Evolutionary conservation across 2,329 filamentous ascomycete genomes (phyloP).

Genomic region (Cordyceps cateniannulata): DNA sequence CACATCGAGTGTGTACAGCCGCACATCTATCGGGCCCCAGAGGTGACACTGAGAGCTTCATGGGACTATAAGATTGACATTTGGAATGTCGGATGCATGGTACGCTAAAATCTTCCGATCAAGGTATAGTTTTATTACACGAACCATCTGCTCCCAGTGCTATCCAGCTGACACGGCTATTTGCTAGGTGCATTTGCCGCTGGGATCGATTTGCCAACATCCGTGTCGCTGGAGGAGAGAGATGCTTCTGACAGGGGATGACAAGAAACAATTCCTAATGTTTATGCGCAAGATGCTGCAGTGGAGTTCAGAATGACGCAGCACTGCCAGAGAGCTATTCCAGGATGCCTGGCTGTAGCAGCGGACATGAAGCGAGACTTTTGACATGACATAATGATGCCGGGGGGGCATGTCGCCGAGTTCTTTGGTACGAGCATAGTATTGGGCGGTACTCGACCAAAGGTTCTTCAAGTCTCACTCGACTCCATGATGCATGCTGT

Average conservation of each 20-base stretch:
- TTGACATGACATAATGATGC: too few relatives aligned
- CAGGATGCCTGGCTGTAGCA: background rate
- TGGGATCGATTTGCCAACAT: background rate
- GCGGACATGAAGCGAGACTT: background rate
- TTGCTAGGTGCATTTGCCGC: background rate
- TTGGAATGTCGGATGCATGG: conserved; percentile 2
- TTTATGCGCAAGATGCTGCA: background rate
- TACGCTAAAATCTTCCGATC: background rate
- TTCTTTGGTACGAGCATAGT: too few relatives aligned
- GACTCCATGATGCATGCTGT: background rate
- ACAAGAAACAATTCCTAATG: background rate
- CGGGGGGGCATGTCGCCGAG: too few relatives aligned
- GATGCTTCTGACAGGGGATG: background rate
- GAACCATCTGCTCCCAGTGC: background rate
- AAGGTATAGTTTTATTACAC: background rate
- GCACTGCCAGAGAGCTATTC: background rate
- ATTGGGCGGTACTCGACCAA: too few relatives aligned
- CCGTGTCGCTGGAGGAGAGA: background rate
- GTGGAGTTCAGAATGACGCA: background rate
- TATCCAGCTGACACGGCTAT: background rate
- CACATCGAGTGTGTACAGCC: background rate
- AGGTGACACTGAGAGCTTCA: background rate
- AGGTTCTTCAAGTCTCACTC: too few relatives aligned
- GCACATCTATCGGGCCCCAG: background rate
- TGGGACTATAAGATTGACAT: background rate